phyloP scores from a whole-genome alignment of 208 protist species.

The Leishmania mexicana region DNA sequence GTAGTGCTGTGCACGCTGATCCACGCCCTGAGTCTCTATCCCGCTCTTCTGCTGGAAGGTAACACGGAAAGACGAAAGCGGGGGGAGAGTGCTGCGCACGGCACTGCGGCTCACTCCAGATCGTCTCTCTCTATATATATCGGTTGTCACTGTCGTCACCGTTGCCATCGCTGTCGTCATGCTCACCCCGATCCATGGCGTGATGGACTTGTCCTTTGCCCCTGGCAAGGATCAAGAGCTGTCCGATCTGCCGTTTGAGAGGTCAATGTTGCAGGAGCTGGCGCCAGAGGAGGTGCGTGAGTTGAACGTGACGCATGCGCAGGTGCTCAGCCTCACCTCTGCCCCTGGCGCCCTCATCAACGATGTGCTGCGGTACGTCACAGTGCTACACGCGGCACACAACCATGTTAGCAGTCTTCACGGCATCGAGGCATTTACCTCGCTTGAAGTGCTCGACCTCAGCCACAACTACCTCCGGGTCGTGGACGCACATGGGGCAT shows the following conservation, averaged over 20 bases:
- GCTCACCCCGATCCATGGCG: background rate
- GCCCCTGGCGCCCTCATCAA: constrained; percentile 30
- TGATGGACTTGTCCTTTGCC: constrained; percentile 38
- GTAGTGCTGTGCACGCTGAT: background rate
- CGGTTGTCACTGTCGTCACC: background rate
- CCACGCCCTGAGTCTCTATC: background rate
- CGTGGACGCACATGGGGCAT: constrained; percentile 55
- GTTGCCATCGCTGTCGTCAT: background rate
- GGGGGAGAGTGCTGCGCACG: background rate
- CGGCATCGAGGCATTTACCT: constrained; percentile 64
- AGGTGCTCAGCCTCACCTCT: constrained; percentile 41
- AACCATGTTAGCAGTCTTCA: constrained; percentile 62
- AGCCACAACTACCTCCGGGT: constrained; percentile 73
- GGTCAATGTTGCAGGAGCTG: background rate
- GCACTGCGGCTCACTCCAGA: background rate
- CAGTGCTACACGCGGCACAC: constrained; percentile 61
- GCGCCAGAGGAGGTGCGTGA: constrained; percentile 24
- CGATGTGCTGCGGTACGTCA: constrained; percentile 48
- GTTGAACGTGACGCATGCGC: constrained; percentile 28
- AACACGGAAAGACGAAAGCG: background rate
- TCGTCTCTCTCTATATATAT: background rate
- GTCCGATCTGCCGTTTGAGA: constrained; percentile 31
- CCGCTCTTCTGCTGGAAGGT: background rate
- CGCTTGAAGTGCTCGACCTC: constrained; percentile 77
- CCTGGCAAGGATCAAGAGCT: constrained; percentile 29